Evolutionary conservation across 2,329 filamentous ascomycete species (phyloP).

Genomic region (Venturia pyrina): DNA sequence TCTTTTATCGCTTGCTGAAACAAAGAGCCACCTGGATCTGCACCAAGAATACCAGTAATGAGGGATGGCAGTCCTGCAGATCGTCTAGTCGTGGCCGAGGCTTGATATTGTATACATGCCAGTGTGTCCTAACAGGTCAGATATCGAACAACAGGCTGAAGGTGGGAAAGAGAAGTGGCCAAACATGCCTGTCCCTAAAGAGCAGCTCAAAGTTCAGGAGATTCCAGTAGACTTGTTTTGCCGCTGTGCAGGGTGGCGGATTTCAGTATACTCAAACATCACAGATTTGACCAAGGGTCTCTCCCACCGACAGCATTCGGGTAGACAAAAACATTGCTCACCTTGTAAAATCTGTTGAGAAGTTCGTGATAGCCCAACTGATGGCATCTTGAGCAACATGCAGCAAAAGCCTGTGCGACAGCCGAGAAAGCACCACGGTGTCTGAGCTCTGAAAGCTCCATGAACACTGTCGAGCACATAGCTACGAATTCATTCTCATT

Average conservation of each 20-base stretch:
- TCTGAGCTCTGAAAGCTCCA: slow-evolving; percentile 69
- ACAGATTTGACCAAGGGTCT: not conserved
- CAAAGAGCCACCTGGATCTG: slow-evolving; percentile 45
- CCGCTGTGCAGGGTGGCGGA: not conserved
- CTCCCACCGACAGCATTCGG: not conserved
- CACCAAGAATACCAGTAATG: slow-evolving; percentile 68
- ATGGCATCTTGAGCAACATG: slow-evolving; percentile 61
- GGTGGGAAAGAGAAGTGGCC: not conserved
- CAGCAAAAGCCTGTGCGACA: slow-evolving; percentile 76
- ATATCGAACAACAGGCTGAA: not conserved
- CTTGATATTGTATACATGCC: slow-evolving; percentile 61
- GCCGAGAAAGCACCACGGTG: slow-evolving; percentile 92
- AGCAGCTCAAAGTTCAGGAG: not conserved
- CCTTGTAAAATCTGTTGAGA: slow-evolving; percentile 51
- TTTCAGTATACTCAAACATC: not conserved
- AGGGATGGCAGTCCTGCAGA: slow-evolving; percentile 88
- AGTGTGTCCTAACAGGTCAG: slow-evolving; percentile 46
- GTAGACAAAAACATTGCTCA: slow-evolving; percentile 29
- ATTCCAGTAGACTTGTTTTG: not conserved
- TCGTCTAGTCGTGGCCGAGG: slow-evolving; percentile 70
- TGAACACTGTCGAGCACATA: slow-evolving; percentile 67
- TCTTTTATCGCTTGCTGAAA: slow-evolving; percentile 56
- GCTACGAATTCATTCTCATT: slow-evolving; percentile 45
- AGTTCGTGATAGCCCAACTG: slow-evolving; percentile 38
- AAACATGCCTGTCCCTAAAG: not conserved